Percentiles rank a stretch among this genome's conserved stretches.
These are phyloP conservation scores for Colletotrichum melonis DNA, from an alignment of 2,329 filamentous ascomycete species.

Conservation along the genomic window DNA sequence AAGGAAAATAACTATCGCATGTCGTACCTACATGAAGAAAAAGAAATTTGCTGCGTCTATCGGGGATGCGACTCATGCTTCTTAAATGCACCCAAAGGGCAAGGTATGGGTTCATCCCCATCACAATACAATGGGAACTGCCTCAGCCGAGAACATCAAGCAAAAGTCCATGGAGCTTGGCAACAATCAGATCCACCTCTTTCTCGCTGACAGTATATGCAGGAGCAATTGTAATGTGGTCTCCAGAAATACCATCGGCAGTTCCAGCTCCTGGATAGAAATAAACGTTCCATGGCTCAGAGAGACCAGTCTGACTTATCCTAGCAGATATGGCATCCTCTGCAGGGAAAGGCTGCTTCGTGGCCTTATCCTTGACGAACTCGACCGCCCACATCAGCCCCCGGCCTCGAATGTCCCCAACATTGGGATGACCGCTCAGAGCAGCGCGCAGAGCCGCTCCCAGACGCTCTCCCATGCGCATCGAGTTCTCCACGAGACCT, in stretches of 20 bases:
- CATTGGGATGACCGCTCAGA: constrained; percentile 45
- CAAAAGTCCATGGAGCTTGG: neutral
- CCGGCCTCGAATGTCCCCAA: constrained; percentile 52
- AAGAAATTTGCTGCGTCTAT: neutral
- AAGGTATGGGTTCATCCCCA: neutral
- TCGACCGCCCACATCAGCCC: constrained; percentile 60
- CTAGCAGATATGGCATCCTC: constrained; percentile 34
- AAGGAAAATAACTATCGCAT: neutral
- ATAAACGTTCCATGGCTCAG: neutral
- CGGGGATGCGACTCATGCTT: neutral
- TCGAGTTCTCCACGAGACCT: constrained; percentile 56
- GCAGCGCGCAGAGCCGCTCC: constrained; percentile 39
- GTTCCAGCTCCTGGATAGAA: constrained; percentile 69
- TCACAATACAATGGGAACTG: neutral
- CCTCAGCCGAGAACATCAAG: neutral
- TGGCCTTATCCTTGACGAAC: constrained; percentile 52
- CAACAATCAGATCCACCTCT: neutral
- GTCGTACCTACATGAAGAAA: neutral
- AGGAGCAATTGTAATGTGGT: constrained; percentile 77
- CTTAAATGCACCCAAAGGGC: neutral
- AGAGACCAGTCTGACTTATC: neutral
- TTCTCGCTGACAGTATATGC: constrained; percentile 69
- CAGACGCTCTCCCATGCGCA: constrained; percentile 42
- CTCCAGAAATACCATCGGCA: constrained; percentile 68
- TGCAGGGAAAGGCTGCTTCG: constrained; percentile 50